phyloP scores from a whole-genome alignment of 164 flowering plant genomes.

The Paratinospora sagittata region DNA sequence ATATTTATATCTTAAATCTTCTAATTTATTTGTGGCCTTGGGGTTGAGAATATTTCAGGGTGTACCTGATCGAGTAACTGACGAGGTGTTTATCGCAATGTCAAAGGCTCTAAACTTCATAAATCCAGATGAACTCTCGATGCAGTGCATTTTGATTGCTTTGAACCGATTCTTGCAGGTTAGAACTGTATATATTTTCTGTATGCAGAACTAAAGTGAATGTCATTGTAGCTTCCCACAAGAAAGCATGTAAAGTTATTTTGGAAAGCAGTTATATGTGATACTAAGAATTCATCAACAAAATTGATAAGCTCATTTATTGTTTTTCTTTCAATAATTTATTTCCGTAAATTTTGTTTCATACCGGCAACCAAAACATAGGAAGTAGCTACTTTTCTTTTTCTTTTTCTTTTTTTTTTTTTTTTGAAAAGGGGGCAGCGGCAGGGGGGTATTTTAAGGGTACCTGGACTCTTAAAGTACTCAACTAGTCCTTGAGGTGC shows the following conservation, averaged over 20 bases:
- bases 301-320: background rate
- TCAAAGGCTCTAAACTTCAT: constrained; percentile 97
- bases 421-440: too few relatives aligned
- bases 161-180: constrained; percentile 97
- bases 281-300: background rate
- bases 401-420: too few relatives aligned
- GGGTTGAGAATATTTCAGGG: constrained; percentile 71
- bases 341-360: background rate
- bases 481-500: too few relatives aligned
- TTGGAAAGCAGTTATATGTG: background rate
- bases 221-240: background rate
- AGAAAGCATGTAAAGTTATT: background rate
- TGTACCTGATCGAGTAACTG: constrained; percentile 83
- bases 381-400: too few relatives aligned
- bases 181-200: constrained; percentile 11
- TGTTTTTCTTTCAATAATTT: background rate
- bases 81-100: constrained; percentile 96
- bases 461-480: too few relatives aligned
- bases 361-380: background rate
- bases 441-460: too few relatives aligned
- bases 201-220: background rate
- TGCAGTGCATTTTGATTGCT: constrained; percentile 96
- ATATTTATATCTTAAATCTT: too few relatives aligned
- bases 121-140: constrained; percentile 97
- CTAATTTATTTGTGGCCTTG: too few relatives aligned